These are phyloP conservation scores for Hypomontagnella submonticulosa DNA, from an alignment of 495 filamentous ascomycete genomes.

Conservation along the genomic window DNA sequence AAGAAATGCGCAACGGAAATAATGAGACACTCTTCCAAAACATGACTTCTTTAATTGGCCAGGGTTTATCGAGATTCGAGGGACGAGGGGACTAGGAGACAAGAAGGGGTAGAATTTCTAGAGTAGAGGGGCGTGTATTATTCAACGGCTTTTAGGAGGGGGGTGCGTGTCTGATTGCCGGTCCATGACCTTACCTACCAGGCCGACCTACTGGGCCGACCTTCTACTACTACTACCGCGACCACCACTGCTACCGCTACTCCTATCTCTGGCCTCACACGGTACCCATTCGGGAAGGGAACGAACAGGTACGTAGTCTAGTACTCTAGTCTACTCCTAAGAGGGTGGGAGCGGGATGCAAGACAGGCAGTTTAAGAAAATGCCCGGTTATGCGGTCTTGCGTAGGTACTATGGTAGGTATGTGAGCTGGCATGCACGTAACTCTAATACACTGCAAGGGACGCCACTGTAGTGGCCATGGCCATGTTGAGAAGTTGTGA, in stretches of 20 bases:
- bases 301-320: constrained; percentile 18
- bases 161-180: constrained; percentile 48
- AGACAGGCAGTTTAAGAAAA: constrained; percentile 42
- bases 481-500: constrained; percentile 23
- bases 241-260: constrained; percentile 1
- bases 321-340: constrained; percentile 20
- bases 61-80: constrained; percentile 49
- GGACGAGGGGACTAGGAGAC: constrained; percentile 29
- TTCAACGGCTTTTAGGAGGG: constrained; percentile 46
- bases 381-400: constrained; percentile 42
- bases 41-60: constrained; percentile 41
- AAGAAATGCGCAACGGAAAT: constrained; percentile 48
- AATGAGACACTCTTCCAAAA: constrained; percentile 47
- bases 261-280: constrained; percentile 40
- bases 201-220: constrained; percentile 30
- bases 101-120: constrained; percentile 28
- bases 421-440: constrained; percentile 43
- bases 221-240: constrained; percentile 7
- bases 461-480: constrained; percentile 28
- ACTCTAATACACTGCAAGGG: constrained; percentile 40
- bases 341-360: constrained; percentile 40
- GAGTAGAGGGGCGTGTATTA: constrained; percentile 37
- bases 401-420: constrained; percentile 40
- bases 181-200: constrained; percentile 15
- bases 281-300: constrained; percentile 34